Evolutionary conservation across 139 green algal genomes (phyloP).

Genomic region (Diplosphaera chodatii): DNA sequence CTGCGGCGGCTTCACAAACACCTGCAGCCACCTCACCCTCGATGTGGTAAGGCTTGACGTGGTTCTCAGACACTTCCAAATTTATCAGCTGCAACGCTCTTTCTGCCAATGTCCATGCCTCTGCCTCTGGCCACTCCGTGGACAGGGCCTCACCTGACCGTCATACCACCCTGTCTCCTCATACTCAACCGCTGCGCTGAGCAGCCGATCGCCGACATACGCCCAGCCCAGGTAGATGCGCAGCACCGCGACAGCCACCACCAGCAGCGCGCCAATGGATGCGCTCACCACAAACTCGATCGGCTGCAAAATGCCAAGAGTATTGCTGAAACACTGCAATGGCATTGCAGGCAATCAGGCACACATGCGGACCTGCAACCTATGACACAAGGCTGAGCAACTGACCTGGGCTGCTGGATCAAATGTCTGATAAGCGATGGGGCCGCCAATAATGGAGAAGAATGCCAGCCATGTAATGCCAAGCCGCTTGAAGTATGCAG

Average conservation of each 20-base stretch:
- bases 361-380: too few species aligned
- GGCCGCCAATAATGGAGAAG: slow-evolving; percentile 56
- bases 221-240: slow-evolving; percentile 88
- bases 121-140: too few species aligned
- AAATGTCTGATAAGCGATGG: slow-evolving; percentile 80
- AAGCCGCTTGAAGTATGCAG: slow-evolving; percentile 51
- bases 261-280: slow-evolving; percentile 49
- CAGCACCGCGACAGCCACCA: slow-evolving; percentile 64
- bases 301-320: slow-evolving; percentile 31
- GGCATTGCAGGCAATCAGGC: background rate
- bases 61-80: too few species aligned
- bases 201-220: slow-evolving; percentile 85
- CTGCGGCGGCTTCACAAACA: slow-evolving; percentile 77
- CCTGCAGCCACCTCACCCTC: slow-evolving; percentile 20
- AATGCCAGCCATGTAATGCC: slow-evolving; percentile 43
- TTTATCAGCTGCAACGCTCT: too few species aligned
- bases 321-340: background rate
- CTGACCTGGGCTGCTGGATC: slow-evolving; percentile 49
- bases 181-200: slow-evolving; percentile 78
- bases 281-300: slow-evolving; percentile 53
- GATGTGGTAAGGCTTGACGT: too few species aligned
- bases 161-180: slow-evolving; percentile 70
- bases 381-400: too few species aligned
- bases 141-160: background rate
- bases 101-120: too few species aligned